Conservation (phyloP, 768 basidiomycete species). For the Tricholoma saponaceum region DNA sequence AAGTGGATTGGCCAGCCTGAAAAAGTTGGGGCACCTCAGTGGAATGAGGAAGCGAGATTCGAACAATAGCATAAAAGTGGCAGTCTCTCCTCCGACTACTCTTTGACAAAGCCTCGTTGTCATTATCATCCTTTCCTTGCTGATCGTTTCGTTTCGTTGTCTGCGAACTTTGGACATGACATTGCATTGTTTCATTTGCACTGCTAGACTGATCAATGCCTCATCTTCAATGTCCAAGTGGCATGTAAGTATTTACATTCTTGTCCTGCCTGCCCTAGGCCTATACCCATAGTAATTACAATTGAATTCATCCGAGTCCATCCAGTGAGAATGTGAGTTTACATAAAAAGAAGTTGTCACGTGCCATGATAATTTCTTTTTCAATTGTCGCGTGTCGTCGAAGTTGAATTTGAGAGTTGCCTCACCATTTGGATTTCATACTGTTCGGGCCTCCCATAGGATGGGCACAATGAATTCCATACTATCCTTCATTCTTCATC, state of each 20-base stretch:
- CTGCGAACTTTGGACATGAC: constrained; percentile 1
- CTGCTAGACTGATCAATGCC: constrained; percentile 16
- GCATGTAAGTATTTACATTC: constrained; percentile 6
- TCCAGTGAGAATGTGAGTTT: too few species aligned
- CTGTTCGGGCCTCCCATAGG: neutral
- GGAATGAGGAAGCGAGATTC: constrained; percentile 52
- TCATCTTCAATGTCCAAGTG: constrained; percentile 2
- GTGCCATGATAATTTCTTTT: neutral
- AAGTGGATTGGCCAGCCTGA: constrained; percentile 53
- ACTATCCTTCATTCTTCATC: constrained; percentile 49
- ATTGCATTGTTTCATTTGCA: neutral
- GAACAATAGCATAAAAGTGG: constrained; percentile 41
- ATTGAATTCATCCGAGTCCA: too few species aligned
- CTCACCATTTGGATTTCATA: neutral
- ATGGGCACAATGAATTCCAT: constrained; percentile 37
- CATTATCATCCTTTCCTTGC: neutral
- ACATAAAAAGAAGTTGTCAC: too few species aligned
- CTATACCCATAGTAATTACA: constrained; percentile 18
- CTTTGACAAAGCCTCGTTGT: neutral
- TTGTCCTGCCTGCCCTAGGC: constrained; percentile 1
- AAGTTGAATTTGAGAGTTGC: neutral
- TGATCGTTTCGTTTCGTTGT: neutral
- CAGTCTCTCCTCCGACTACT: neutral
- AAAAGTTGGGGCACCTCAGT: constrained; percentile 46
- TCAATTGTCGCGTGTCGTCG: neutral